Conservation (phyloP, 352 stramenopile species). For the Phytophthora palmivora region DNA sequence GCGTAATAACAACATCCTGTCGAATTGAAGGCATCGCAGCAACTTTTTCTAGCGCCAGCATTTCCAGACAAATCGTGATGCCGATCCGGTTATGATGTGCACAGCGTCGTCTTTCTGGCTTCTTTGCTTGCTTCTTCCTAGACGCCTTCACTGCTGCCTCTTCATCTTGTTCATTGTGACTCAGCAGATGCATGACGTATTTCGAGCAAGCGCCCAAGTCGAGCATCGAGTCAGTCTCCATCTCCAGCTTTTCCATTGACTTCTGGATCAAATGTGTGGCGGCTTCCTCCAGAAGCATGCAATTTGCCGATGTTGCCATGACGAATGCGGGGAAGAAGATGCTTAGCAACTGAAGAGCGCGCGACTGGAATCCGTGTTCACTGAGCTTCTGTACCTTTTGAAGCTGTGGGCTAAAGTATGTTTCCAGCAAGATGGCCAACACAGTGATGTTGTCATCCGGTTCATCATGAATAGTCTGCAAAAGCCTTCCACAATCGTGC, state of each 20-base stretch:
- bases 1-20: conserved; percentile 40
- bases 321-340: conserved; percentile 82
- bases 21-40: conserved; percentile 29
- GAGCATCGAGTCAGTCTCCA: conserved; percentile 49
- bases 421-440: conserved; percentile 71
- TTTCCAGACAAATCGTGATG: conserved; percentile 74
- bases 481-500: conserved; percentile 80
- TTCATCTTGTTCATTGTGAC: conserved; percentile 49
- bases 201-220: conserved; percentile 61
- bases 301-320: conserved; percentile 58
- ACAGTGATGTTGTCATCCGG: conserved; percentile 71
- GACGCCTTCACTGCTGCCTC: conserved; percentile 17
- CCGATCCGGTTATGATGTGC: conserved; percentile 79
- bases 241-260: conserved; percentile 57
- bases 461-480: conserved; percentile 79
- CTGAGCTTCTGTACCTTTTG: conserved; percentile 59
- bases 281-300: conserved; percentile 69
- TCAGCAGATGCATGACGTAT: conserved; percentile 69
- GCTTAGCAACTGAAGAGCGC: conserved; percentile 72
- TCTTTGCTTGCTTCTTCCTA: conserved; percentile 29
- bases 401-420: conserved; percentile 71
- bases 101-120: conserved; percentile 37
- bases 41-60: conserved; percentile 72
- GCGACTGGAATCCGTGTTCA: conserved; percentile 68
- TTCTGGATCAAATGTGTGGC: conserved; percentile 70